Conservation (phyloP, 2,329 filamentous ascomycete species). For the Fusarium pininemorale region DNA sequence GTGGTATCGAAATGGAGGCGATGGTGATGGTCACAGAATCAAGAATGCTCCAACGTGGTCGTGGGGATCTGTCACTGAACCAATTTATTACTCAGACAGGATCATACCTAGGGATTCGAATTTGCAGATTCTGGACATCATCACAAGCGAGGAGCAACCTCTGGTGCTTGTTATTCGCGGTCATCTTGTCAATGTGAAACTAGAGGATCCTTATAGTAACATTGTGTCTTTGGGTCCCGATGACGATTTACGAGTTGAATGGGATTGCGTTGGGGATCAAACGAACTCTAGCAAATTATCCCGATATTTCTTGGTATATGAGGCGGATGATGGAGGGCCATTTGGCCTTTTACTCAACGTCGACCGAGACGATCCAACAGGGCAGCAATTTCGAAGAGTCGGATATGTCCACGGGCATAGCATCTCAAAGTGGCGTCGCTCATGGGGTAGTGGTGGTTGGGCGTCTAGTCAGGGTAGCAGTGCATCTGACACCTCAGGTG, state of each 20-base stretch:
- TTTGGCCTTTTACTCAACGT: not conserved
- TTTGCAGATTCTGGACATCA: not conserved
- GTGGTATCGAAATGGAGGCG: not conserved
- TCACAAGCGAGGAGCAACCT: not conserved
- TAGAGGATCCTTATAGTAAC: not conserved
- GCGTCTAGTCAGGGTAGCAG: not conserved
- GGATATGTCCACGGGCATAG: not conserved
- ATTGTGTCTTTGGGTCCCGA: not conserved
- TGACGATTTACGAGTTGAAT: not conserved
- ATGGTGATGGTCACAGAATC: not conserved
- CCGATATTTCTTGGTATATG: not conserved
- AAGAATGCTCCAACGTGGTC: conserved; percentile 1
- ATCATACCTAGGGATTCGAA: not conserved
- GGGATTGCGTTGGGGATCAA: not conserved
- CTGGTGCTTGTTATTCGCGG: not conserved
- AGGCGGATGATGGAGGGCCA: not conserved
- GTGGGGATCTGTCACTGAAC: not conserved
- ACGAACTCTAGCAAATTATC: not conserved
- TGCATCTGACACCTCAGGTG: not conserved
- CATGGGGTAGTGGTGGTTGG: not conserved
- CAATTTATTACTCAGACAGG: not conserved
- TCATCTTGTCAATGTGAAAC: not conserved
- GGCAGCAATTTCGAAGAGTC: not conserved
- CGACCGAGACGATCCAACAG: not conserved
- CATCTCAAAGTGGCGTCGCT: not conserved